Evolutionary conservation across 768 basidiomycete genomes (phyloP), one percentile per base, ranked within the genome.

Genomic region (Neoboletus magnificus): DNA sequence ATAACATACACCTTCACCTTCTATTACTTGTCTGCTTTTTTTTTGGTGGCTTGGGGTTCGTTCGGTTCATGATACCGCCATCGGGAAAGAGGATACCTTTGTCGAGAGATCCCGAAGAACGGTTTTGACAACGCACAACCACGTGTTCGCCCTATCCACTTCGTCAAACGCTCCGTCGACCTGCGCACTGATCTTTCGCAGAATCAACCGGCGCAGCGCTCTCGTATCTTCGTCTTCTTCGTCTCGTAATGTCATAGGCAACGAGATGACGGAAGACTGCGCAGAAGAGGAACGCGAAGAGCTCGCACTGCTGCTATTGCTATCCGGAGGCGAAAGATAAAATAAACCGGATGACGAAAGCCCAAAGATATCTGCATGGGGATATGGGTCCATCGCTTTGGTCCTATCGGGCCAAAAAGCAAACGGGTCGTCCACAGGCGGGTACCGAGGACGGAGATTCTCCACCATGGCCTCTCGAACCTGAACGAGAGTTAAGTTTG

Each of bases 61-160:
- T 55, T 32, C 13, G 30, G 39, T 39, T 67, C 59, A 69, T 52
- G 50, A 56, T 16, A 50, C 20, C 1, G 48, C 27, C 47, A 29
- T 53, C 42, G 60, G 15, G 15, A 49, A 46, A 35, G 61, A 22
- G 18, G 58, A 54, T 9, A 55, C 46, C 20, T 48, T 59, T 33
- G 47, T 56, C 39, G 81, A 81, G 44, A 83, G 77, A 48, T 84
- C 81, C 40, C 79, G 76, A 16, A 86, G 75, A 29, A 82, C 83
- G 48, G 83, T 85, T 59, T 81, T 84, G 55, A 89, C 80, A 48
- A 88, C 81, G 45, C 78, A 75, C 20, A 88, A 68, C 86, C 87
- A 89, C 1, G 70, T 71, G 22, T 73, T 74, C 33, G 77, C 77
- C 58, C 78, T 80, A 56, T 89, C 85, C 41, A 88, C 74, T 63